Percentiles rank a stretch among this genome's conserved stretches.
These are phyloP conservation scores for Neofusicoccum kwambonambiense DNA, from an alignment of 2,329 filamentous ascomycete species.

Conservation along the genomic window DNA sequence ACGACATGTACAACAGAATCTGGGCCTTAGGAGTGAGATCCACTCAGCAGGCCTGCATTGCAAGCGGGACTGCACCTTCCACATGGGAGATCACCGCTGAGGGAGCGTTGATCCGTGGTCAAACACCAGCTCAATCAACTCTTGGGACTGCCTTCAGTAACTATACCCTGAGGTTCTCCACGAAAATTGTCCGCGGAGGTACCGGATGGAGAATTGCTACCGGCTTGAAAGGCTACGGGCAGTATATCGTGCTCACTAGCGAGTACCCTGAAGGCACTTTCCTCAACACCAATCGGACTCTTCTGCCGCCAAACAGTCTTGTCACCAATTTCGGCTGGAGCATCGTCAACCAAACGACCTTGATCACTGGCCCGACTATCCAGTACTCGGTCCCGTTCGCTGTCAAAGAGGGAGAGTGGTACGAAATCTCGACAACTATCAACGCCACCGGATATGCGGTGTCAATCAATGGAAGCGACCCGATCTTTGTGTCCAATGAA, in stretches of 20 bases:
- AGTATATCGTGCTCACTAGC: constrained; percentile 10
- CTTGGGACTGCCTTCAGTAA: constrained; percentile 28
- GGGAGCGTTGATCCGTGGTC: constrained; percentile 38
- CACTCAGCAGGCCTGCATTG: constrained; percentile 37
- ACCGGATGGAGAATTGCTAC: constrained; percentile 38
- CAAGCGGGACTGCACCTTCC: constrained; percentile 37
- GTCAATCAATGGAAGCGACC: constrained; percentile 25
- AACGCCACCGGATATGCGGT: constrained; percentile 29
- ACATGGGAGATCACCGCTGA: constrained; percentile 35
- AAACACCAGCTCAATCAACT: constrained; percentile 30
- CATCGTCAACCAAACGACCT: constrained; percentile 39
- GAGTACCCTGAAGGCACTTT: constrained; percentile 24
- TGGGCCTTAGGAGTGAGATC: constrained; percentile 40
- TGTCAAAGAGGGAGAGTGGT: constrained; percentile 39
- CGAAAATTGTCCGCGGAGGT: constrained; percentile 40
- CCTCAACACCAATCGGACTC: constrained; percentile 36
- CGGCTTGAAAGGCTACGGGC: neutral
- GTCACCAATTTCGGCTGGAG: constrained; percentile 35
- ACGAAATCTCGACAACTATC: constrained; percentile 37
- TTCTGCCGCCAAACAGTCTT: constrained; percentile 37
- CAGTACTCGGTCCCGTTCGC: constrained; percentile 28
- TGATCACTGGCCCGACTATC: constrained; percentile 28
- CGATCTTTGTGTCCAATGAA: constrained; percentile 24
- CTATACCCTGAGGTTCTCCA: constrained; percentile 40
- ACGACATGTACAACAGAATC: constrained; percentile 35